phyloP scores from a whole-genome alignment of 208 protist genomes.

The Acanthamoeba triangularis region DNA sequence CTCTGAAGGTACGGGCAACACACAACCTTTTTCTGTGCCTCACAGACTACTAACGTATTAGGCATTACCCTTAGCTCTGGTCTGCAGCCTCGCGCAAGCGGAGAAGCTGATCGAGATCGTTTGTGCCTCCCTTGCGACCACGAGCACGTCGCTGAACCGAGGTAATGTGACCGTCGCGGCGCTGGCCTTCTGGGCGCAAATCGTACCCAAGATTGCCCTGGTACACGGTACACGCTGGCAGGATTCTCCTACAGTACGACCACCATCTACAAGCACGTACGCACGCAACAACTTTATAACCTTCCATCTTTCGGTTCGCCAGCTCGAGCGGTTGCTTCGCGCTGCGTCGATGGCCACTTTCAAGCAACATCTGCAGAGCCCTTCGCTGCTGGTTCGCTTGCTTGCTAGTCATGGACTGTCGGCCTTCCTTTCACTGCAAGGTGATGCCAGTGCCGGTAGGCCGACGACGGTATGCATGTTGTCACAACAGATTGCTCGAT shows the following conservation, averaged over 20 bases:
- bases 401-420: neutral
- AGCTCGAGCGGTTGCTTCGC: neutral
- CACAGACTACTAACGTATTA: too few relatives aligned
- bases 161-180: neutral
- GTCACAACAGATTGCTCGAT: neutral
- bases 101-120: neutral
- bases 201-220: neutral
- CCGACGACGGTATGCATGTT: neutral
- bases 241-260: neutral
- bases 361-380: neutral
- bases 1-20: neutral
- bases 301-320: neutral
- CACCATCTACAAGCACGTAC: too few relatives aligned
- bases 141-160: neutral
- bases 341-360: neutral
- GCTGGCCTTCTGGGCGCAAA: neutral
- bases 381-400: neutral
- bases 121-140: neutral
- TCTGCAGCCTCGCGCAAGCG: neutral
- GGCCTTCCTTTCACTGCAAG: neutral
- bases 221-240: neutral
- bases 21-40: neutral
- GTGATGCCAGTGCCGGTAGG: neutral
- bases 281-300: neutral
- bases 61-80: neutral